Evolutionary conservation across 2,329 filamentous ascomycete species (phyloP), one percentile per base, ranked within the genome.

Genomic region (Arthrobotrys pseudoclavata): DNA sequence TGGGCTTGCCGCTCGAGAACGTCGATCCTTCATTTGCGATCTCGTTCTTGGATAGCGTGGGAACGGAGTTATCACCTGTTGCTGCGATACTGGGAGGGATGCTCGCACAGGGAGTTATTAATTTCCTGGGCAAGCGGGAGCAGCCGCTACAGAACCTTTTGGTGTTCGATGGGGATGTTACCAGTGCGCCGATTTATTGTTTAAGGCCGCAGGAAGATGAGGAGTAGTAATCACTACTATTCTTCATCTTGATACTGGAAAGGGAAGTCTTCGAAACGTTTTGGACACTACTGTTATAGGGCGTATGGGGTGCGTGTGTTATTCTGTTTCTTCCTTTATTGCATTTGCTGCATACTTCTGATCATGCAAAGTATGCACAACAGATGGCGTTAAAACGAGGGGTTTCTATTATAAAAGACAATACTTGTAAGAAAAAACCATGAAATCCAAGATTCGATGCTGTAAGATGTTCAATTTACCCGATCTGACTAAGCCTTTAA

Each of bases 61-160:
- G 90, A 69, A 89, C 90, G 81, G 95, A 98, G 84, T 86, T 98
- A 45, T 91, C 92, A 12, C 94, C 96, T 6, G 93, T 97, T 7
- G 91, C 92, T 0, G 94, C 96, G 1, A 93, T 97, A 74, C 86
- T 99, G 10, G 96, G 96, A 60, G 96, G 94, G 9, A 90, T 94
- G 83, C 87, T 99, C 15, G 93, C 95, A 0, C 96, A 99, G 84
- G 96, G 99, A 83, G 94, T 97, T 63, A 98, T 99, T 85, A 98
- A 98, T 82, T 94, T 97, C 34, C 88, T 98, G 4, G 93, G 94
- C 60, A 90, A 92, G 83, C 90, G 92, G 47, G 94, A 98, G 85
- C 96, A 97, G 84, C 96, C 96, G 0, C 91, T 99, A 48, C 96
- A 99, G 85, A 99, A 99, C 84, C 89, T 97, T 83, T 88, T 97